Evolutionary conservation across 2,329 filamentous ascomycete species (phyloP).

Genomic region (Cryphonectria nitschkei): DNA sequence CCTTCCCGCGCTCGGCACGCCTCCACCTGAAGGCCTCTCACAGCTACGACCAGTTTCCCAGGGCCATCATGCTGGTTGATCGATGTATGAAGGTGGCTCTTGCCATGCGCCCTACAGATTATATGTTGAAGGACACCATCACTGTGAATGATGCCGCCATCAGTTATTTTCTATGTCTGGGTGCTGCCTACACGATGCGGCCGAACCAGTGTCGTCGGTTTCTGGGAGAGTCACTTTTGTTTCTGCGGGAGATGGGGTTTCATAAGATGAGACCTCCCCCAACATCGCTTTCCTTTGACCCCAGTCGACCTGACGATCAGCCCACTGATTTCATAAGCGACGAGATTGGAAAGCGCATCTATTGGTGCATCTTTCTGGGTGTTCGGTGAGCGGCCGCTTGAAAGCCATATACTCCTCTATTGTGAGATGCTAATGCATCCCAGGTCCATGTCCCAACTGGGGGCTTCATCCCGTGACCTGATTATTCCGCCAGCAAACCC

Average conservation of each 20-base stretch:
- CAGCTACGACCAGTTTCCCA: slow-evolving; percentile 67
- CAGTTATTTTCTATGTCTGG: slow-evolving; percentile 74
- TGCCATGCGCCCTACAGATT: slow-evolving; percentile 64
- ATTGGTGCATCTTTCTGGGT: slow-evolving; percentile 81
- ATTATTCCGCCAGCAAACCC: slow-evolving; percentile 77
- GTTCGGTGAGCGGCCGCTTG: slow-evolving; percentile 55
- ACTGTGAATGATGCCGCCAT: slow-evolving; percentile 65
- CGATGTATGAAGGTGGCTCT: slow-evolving; percentile 72
- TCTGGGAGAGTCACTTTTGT: slow-evolving; percentile 71
- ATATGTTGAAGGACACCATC: slow-evolving; percentile 51
- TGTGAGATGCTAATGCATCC: slow-evolving; percentile 28
- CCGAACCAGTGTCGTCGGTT: slow-evolving; percentile 71
- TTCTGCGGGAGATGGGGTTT: slow-evolving; percentile 69
- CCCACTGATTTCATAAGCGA: slow-evolving; percentile 71
- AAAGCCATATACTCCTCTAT: neutral
- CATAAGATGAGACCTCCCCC: slow-evolving; percentile 54
- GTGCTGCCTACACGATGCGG: slow-evolving; percentile 69
- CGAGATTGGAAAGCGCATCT: slow-evolving; percentile 77
- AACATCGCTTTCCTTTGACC: slow-evolving; percentile 45
- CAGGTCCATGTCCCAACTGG: slow-evolving; percentile 78
- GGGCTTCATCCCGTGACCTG: slow-evolving; percentile 70
- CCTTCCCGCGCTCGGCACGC: slow-evolving; percentile 73
- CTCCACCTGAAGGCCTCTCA: slow-evolving; percentile 70
- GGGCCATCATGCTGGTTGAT: slow-evolving; percentile 70
- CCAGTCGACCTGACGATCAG: slow-evolving; percentile 43